Evolutionary conservation across 2,329 filamentous ascomycete species (phyloP).

Genomic region (Cadophora gregata): DNA sequence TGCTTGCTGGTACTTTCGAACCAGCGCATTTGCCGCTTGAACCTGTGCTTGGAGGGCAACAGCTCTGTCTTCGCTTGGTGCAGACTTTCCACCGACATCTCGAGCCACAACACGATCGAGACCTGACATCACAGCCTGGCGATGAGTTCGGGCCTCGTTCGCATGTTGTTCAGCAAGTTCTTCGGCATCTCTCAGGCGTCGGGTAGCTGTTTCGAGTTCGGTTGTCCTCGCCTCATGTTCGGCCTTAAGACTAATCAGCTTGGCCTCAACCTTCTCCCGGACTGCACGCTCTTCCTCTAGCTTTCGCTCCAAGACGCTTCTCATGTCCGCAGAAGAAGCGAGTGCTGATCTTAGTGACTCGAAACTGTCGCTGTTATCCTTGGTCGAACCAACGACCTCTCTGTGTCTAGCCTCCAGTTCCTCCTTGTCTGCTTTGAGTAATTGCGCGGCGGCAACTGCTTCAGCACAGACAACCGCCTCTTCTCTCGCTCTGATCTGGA

Average conservation of each 20-base stretch:
- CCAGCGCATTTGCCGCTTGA: slow-evolving; percentile 76
- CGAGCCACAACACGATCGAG: slow-evolving; percentile 74
- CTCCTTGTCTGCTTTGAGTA: slow-evolving; percentile 85
- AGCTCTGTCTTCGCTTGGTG: slow-evolving; percentile 68
- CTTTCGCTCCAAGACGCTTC: slow-evolving; percentile 76
- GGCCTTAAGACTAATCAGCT: slow-evolving; percentile 75
- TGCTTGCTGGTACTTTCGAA: slow-evolving; percentile 87
- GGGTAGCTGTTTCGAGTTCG: slow-evolving; percentile 76
- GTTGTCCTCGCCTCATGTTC: slow-evolving; percentile 82
- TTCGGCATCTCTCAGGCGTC: slow-evolving; percentile 83
- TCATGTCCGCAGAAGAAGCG: slow-evolving; percentile 78
- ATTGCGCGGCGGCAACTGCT: slow-evolving; percentile 73
- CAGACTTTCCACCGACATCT: slow-evolving; percentile 54
- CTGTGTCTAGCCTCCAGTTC: slow-evolving; percentile 74
- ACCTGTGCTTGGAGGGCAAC: slow-evolving; percentile 80
- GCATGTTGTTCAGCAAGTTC: slow-evolving; percentile 88
- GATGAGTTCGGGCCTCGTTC: slow-evolving; percentile 84
- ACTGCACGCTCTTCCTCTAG: slow-evolving; percentile 82
- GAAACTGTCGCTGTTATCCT: slow-evolving; percentile 74
- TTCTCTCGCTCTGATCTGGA: slow-evolving; percentile 79
- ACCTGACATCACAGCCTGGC: slow-evolving; percentile 80
- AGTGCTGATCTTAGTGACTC: slow-evolving; percentile 79
- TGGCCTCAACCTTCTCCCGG: slow-evolving; percentile 76
- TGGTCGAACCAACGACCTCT: slow-evolving; percentile 68
- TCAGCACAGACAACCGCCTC: slow-evolving; percentile 80